These are phyloP conservation scores for Suillus subalutaceus DNA, from an alignment of 768 basidiomycete species.

Conservation along the genomic window DNA sequence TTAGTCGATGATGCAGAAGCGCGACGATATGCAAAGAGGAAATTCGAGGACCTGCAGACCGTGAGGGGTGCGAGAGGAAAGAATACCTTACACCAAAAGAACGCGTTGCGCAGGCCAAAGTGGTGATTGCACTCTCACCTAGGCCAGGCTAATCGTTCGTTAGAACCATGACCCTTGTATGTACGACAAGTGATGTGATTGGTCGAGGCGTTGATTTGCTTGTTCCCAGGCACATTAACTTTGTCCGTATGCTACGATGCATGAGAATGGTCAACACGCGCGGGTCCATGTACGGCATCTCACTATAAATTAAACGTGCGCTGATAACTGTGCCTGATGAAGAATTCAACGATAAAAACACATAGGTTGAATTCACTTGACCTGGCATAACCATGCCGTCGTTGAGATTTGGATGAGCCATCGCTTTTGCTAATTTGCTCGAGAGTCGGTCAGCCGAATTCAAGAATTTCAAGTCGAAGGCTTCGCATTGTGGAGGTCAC, in stretches of 20 bases:
- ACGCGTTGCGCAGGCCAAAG: constrained; percentile 63
- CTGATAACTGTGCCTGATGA: not conserved
- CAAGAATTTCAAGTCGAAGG: not conserved
- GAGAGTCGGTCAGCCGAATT: not conserved
- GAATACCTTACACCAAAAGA: constrained; percentile 68
- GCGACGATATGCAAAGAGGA: constrained; percentile 87
- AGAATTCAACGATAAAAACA: not conserved
- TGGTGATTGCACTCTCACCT: constrained; percentile 46
- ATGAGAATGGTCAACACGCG: not conserved
- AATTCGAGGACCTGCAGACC: constrained; percentile 78
- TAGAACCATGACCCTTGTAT: not conserved
- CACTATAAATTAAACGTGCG: not conserved
- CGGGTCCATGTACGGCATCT: not conserved
- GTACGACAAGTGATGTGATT: not conserved
- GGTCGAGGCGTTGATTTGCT: not conserved
- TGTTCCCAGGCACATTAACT: not conserved
- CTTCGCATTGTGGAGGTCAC: not conserved
- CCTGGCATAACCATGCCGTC: not conserved
- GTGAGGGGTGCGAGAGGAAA: constrained; percentile 70
- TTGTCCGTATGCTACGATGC: not conserved
- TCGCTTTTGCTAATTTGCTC: not conserved
- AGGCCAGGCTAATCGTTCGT: not conserved
- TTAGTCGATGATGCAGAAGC: constrained; percentile 88
- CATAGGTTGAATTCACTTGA: not conserved
- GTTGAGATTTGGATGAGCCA: not conserved